Base-by-base conservation (phyloP, 179 eudicot genomes). In the Corrigiola litoralis region DNA sequence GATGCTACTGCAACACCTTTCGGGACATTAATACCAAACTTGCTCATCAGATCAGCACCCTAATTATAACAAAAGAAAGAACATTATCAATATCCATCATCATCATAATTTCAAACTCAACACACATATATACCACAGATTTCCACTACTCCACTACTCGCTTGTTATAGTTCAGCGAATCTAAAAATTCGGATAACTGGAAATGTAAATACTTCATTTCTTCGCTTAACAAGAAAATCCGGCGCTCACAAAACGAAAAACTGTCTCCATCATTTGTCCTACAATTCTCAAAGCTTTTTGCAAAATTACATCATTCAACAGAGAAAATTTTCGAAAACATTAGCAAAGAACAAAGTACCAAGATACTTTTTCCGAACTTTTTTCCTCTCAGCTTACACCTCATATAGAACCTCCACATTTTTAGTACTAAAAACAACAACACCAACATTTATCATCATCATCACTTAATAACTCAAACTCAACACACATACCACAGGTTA, bases 1-100 rank as follows among this genome's bases (percentile, higher is more conserved):
- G 96, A 84, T 61, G 87, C 74, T 65, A 77, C 75, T 5, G 98
- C 98, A n/a, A 81, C 80, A 66, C 98, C 96, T 74, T 79, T 90
- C 0, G 98, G 98, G 38, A 92, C 96, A 77, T 92, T 92, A 53
- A 87, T 72, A 17, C 98, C 98, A 57, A 78, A 73, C 62, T 90
- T 92, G 72, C 86, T 61, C 96, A 92, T 92, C 73, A 92, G 68
- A 66, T 92, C 98, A 63, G 98, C 96, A 33, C 96, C 96, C 98
- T 92, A 72, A 29, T 56, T 53, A 38, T 17, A 24, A 46, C 48
- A 40, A 20, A 48, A 49, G 28, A 10, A 5, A 21, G 51, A 1
- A 40, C 17, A 27, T 25, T 29, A 54, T n/a, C 32, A 47, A 16
- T 45, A 58, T 8, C 25, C 53, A 36, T 40, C 53, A 10, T 3